These are phyloP conservation scores for Phaeosphaeria sp. DNA, from an alignment of 2,329 filamentous ascomycete species.

Conservation along the genomic window DNA sequence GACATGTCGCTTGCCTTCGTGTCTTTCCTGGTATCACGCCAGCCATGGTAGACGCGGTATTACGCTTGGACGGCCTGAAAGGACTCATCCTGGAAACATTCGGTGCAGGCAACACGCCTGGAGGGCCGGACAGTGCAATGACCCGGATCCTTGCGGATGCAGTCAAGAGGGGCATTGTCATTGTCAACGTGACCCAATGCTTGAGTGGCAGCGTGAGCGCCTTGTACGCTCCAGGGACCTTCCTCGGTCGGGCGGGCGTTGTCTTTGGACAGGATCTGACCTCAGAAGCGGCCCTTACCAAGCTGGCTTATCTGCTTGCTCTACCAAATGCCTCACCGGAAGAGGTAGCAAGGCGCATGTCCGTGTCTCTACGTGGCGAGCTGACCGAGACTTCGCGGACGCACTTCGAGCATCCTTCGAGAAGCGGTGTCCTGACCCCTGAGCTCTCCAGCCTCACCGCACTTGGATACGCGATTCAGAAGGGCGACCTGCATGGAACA, in stretches of 20 bases:
- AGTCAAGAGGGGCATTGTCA: constrained; percentile 79
- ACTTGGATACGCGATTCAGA: constrained; percentile 80
- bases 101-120: constrained; percentile 89
- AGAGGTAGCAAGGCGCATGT: constrained; percentile 75
- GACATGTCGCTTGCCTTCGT: constrained; percentile 87
- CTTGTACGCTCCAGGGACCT: constrained; percentile 59
- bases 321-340: constrained; percentile 67
- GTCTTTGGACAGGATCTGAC: constrained; percentile 91
- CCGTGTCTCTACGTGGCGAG: constrained; percentile 79
- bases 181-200: constrained; percentile 94
- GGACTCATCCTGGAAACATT: constrained; percentile 91
- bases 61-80: constrained; percentile 76
- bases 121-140: constrained; percentile 78
- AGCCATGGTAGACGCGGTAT: constrained; percentile 88
- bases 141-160: constrained; percentile 79
- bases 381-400: constrained; percentile 78
- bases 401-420: constrained; percentile 77
- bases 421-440: constrained; percentile 60
- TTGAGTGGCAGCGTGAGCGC: constrained; percentile 56
- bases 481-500: constrained; percentile 71
- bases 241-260: constrained; percentile 81
- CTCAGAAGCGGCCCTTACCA: constrained; percentile 87
- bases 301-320: constrained; percentile 85
- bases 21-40: constrained; percentile 93
- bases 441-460: constrained; percentile 73